These are phyloP conservation scores for Myriosclerotinia duriaeana DNA, from an alignment of 2,329 filamentous ascomycete genomes.

Conservation along the genomic window DNA sequence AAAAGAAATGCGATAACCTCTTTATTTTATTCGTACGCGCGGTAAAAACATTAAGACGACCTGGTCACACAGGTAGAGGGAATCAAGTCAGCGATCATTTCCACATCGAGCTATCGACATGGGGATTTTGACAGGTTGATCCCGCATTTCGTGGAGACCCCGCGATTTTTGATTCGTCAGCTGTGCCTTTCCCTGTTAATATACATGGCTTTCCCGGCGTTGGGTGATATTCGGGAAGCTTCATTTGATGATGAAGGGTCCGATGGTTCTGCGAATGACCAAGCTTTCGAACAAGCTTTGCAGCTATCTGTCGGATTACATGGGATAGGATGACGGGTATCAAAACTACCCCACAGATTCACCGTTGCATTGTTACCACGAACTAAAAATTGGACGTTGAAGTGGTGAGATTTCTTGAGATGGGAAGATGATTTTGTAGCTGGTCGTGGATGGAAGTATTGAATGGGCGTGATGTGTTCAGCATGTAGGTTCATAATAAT, in stretches of 20 bases:
- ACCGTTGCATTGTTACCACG: background rate
- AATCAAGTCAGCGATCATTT: background rate
- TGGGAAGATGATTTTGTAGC: background rate
- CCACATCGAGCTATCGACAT: background rate
- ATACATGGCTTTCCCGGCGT: background rate
- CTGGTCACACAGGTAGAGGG: background rate
- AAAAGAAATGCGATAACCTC: background rate
- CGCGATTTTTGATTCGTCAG: conserved; percentile 6
- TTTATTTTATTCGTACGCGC: background rate
- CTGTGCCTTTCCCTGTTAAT: background rate
- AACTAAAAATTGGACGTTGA: background rate
- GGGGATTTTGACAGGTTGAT: background rate
- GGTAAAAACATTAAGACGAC: background rate
- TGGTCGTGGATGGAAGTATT: background rate
- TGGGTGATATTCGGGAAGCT: background rate
- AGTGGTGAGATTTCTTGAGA: too few species aligned
- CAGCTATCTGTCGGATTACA: background rate
- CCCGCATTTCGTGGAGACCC: conserved; percentile 4
- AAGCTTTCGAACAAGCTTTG: background rate
- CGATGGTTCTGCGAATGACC: background rate
- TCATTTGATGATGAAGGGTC: background rate
- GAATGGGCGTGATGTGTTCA: background rate
- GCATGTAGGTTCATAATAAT: background rate
- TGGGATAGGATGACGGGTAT: background rate
- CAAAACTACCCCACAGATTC: background rate